Evolutionary conservation across 2,329 filamentous ascomycete genomes (phyloP).

Genomic region (Dactylellina haptotyla): DNA sequence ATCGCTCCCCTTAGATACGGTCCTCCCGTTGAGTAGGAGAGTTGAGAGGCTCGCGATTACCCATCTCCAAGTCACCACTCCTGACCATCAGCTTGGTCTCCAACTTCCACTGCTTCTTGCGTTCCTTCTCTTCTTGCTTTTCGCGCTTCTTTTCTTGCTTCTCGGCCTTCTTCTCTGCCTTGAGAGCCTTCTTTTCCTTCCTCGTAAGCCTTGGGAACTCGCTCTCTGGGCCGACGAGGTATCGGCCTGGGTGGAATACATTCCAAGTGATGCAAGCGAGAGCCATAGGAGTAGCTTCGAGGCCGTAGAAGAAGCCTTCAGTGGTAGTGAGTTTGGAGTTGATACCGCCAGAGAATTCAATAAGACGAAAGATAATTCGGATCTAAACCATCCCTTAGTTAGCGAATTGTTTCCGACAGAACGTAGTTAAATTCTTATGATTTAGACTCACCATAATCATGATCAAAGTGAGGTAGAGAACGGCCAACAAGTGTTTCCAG

Average conservation of each 20-base stretch:
- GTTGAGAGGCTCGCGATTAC: too few relatives aligned
- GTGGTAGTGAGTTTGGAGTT: constrained; percentile 61
- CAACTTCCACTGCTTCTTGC: constrained; percentile 47
- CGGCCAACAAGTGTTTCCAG: constrained; percentile 58
- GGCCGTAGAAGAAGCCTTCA: constrained; percentile 67
- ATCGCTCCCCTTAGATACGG: too few relatives aligned
- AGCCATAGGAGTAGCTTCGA: constrained; percentile 69
- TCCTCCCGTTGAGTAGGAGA: too few relatives aligned
- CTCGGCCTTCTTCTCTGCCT: constrained; percentile 60
- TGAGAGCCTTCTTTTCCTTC: constrained; percentile 64
- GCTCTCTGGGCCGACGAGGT: constrained; percentile 64
- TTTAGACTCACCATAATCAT: constrained; percentile 62
- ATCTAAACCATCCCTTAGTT: constrained; percentile 59
- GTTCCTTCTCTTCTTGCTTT: constrained; percentile 58
- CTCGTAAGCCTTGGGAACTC: constrained; percentile 64
- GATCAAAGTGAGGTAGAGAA: constrained; percentile 60
- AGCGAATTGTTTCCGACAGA: too few relatives aligned
- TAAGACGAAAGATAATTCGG: constrained; percentile 71
- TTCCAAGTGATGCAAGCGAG: constrained; percentile 64
- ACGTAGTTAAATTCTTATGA: too few relatives aligned
- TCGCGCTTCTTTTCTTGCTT: constrained; percentile 57
- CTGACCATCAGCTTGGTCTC: constrained; percentile 1
- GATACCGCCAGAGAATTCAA: constrained; percentile 66
- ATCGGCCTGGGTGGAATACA: constrained; percentile 65
- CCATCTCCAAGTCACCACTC: constrained; percentile 39